Evolutionary conservation across 306 rosid genomes (phyloP).

Genomic region (Inga laurina): DNA sequence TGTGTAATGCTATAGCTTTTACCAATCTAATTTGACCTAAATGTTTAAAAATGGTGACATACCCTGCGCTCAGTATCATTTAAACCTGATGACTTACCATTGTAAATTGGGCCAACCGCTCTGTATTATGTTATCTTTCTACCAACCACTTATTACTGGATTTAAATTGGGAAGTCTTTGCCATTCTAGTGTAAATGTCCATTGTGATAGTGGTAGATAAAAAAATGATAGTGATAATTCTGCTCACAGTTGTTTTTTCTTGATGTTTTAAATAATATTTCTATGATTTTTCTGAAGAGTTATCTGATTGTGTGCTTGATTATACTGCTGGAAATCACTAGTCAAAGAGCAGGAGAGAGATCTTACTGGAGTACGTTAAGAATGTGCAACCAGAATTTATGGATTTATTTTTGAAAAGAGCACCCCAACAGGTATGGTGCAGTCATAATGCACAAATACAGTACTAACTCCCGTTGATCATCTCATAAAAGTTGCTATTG

Average conservation of each 20-base stretch:
- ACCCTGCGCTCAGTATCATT: neutral
- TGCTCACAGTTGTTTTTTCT: neutral
- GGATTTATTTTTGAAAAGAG: conserved; percentile 95
- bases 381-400: conserved; percentile 96
- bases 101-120: neutral
- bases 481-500: neutral
- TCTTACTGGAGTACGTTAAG: conserved; percentile 89
- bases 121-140: neutral
- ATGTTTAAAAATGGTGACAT: neutral
- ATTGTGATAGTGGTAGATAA: conserved; percentile 1
- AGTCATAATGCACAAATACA: neutral
- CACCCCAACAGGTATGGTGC: conserved; percentile 77
- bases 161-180: neutral
- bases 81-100: neutral
- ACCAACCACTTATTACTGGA: neutral
- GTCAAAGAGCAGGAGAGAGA: conserved; percentile 92
- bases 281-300: conserved; percentile 2
- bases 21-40: neutral
- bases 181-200: neutral
- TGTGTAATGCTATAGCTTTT: neutral
- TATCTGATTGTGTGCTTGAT: conserved; percentile 27
- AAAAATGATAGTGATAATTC: neutral
- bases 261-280: neutral
- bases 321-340: conserved; percentile 37
- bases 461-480: conserved; percentile 1